Percentiles rank a stretch among this genome's conserved stretches.
Conservation (phyloP, 2,329 filamentous ascomycete species). For the Aspergillus sp. region DNA sequence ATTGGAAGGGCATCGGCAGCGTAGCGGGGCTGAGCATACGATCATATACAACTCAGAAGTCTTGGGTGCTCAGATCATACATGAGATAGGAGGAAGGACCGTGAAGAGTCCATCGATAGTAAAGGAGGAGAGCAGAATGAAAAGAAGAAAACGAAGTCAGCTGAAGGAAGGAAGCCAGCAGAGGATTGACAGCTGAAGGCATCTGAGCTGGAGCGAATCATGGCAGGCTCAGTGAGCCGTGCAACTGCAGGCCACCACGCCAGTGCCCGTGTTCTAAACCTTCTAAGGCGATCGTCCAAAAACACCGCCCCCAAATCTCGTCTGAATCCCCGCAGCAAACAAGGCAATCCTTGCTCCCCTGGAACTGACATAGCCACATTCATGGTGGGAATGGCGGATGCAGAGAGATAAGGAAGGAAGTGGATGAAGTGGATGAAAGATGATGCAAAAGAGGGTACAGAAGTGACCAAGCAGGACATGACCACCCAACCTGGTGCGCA, state of each 20-base stretch:
- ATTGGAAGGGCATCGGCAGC: neutral
- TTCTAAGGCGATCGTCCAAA: neutral
- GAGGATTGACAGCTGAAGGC: neutral
- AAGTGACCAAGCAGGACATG: too few relatives aligned
- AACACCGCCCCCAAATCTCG: neutral
- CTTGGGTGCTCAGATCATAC: too few relatives aligned
- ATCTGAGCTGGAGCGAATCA: neutral
- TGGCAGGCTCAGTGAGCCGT: neutral
- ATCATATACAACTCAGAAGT: too few relatives aligned
- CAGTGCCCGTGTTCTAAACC: neutral
- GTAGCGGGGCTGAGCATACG: neutral
- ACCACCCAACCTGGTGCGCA: too few relatives aligned
- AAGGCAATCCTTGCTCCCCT: too few relatives aligned
- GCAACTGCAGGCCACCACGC: neutral
- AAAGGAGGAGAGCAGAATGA: neutral
- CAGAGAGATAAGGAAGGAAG: too few relatives aligned
- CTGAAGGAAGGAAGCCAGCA: neutral
- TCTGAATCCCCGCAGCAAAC: neutral
- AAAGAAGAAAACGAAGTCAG: neutral
- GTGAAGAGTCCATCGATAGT: too few relatives aligned
- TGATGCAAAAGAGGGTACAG: too few relatives aligned
- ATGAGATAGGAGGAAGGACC: too few relatives aligned
- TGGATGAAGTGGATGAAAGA: too few relatives aligned
- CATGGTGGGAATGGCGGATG: too few relatives aligned
- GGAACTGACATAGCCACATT: too few relatives aligned